Evolutionary conservation across 805 yeast genomes (phyloP).

Genomic region (Alloascoidea africana): DNA sequence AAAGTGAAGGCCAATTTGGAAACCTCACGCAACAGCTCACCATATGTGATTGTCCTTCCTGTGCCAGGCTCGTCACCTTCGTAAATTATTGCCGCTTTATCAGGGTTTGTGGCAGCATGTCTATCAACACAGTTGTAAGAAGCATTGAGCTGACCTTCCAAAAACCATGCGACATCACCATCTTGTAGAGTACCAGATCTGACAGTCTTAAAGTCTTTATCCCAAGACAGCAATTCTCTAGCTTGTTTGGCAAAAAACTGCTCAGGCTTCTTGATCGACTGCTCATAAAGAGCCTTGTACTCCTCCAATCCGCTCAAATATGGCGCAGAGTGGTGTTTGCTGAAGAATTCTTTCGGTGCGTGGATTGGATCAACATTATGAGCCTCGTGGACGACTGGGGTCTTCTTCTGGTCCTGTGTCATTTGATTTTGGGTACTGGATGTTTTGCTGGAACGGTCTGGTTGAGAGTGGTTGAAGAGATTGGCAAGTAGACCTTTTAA

Average conservation of each 20-base stretch:
- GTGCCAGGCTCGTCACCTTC: conserved; percentile 85
- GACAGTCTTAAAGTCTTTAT: conserved; percentile 54
- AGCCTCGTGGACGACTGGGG: too few relatives aligned
- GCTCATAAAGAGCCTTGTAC: conserved; percentile 51
- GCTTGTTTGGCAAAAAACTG: conserved; percentile 72
- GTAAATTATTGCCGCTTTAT: conserved; percentile 72
- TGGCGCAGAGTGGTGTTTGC: too few relatives aligned
- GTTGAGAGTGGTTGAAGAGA: too few relatives aligned
- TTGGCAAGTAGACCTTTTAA: too few relatives aligned
- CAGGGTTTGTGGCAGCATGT: conserved; percentile 80
- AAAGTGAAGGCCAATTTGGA: conserved; percentile 78
- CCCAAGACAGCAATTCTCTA: conserved; percentile 62
- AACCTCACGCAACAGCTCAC: conserved; percentile 74
- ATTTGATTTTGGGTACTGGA: too few relatives aligned
- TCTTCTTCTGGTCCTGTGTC: too few relatives aligned
- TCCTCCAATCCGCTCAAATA: too few relatives aligned
- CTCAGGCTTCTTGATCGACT: conserved; percentile 70
- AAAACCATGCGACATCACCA: conserved; percentile 87
- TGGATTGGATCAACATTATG: too few relatives aligned
- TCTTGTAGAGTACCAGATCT: conserved; percentile 44
- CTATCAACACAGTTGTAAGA: conserved; percentile 89
- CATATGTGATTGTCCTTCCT: conserved; percentile 63
- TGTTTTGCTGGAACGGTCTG: too few relatives aligned
- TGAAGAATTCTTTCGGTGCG: too few relatives aligned
- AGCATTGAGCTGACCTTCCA: conserved; percentile 88